phyloP scores from a whole-genome alignment of 1,139 yeast genomes.

The Taphrina communis region DNA sequence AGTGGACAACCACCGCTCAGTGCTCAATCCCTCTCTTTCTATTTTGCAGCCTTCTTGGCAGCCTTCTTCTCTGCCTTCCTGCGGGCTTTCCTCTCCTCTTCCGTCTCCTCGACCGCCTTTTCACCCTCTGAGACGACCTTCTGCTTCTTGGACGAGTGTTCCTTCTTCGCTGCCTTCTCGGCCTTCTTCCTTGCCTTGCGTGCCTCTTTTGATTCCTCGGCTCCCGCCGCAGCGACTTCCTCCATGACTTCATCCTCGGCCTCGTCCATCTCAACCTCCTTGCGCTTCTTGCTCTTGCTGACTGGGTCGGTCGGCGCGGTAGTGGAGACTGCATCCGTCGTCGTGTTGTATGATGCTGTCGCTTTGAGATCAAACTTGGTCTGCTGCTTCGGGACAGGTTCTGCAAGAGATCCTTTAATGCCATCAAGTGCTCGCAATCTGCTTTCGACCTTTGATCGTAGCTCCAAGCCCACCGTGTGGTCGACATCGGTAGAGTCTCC shows the following conservation, averaged over 20 bases:
- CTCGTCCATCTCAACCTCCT: conserved; percentile 48
- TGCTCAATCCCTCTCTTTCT: neutral
- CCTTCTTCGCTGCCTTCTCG: conserved; percentile 45
- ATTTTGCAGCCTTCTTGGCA: conserved; percentile 32
- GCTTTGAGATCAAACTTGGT: conserved; percentile 84
- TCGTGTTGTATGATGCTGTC: conserved; percentile 88
- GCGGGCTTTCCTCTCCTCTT: conserved; percentile 46
- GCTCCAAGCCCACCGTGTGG: conserved; percentile 90
- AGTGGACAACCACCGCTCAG: neutral
- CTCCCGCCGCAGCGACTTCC: conserved; percentile 50
- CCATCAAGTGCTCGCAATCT: conserved; percentile 96
- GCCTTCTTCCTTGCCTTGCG: conserved; percentile 49
- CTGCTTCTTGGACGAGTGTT: conserved; percentile 47
- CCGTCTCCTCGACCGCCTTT: conserved; percentile 47
- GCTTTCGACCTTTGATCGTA: conserved; percentile 90
- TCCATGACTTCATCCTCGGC: conserved; percentile 47
- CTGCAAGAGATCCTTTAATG: conserved; percentile 56
- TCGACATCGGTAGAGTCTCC: conserved; percentile 96
- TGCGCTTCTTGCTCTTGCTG: conserved; percentile 48
- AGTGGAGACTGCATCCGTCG: conserved; percentile 70
- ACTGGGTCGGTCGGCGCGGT: conserved; percentile 48
- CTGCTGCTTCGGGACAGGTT: conserved; percentile 49
- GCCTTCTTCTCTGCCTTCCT: conserved; percentile 40
- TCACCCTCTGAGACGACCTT: conserved; percentile 48
- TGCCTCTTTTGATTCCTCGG: conserved; percentile 53